Percentiles rank a stretch among this genome's conserved stretches.
Evolutionary conservation across 2,329 filamentous ascomycete species (phyloP).

Genomic region (Rutstroemia sp.): DNA sequence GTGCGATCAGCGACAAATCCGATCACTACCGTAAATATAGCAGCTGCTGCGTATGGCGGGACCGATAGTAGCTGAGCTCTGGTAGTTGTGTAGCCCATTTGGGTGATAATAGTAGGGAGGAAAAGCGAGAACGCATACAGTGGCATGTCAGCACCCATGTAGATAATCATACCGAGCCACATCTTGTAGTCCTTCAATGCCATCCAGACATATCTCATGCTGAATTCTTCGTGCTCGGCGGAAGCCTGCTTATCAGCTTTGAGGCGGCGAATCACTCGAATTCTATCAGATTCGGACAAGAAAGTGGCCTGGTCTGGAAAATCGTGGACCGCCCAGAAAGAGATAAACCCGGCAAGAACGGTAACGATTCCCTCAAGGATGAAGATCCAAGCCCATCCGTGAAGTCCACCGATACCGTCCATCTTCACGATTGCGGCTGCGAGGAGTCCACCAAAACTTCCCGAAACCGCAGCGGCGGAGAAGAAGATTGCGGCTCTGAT

Average conservation of each 20-base stretch:
- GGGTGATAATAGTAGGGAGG: slow-evolving; percentile 68
- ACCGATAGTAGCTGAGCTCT: slow-evolving; percentile 66
- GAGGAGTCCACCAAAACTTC: slow-evolving; percentile 68
- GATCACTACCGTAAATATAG: slow-evolving; percentile 58
- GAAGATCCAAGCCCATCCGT: slow-evolving; percentile 60
- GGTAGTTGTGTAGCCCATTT: slow-evolving; percentile 47
- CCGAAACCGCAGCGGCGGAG: slow-evolving; percentile 71
- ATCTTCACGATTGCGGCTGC: slow-evolving; percentile 66
- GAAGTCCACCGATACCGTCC: slow-evolving; percentile 50
- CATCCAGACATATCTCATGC: slow-evolving; percentile 63
- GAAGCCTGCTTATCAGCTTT: slow-evolving; percentile 64
- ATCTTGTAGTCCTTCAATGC: slow-evolving; percentile 80
- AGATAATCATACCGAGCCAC: slow-evolving; percentile 65
- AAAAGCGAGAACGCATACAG: slow-evolving; percentile 74
- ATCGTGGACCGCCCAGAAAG: slow-evolving; percentile 75
- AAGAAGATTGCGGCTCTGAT: slow-evolving; percentile 79
- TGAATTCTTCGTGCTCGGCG: slow-evolving; percentile 70
- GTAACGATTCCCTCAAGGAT: slow-evolving; percentile 66
- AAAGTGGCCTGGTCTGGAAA: slow-evolving; percentile 74
- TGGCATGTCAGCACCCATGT: slow-evolving; percentile 67
- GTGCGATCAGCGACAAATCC: slow-evolving; percentile 74
- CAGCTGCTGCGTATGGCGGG: slow-evolving; percentile 67
- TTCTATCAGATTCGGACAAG: slow-evolving; percentile 61
- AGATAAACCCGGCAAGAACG: slow-evolving; percentile 57
- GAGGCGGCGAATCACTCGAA: slow-evolving; percentile 64